Conservation (phyloP, 371 early-diverging fungal species). For the Mucor plumbeus region DNA sequence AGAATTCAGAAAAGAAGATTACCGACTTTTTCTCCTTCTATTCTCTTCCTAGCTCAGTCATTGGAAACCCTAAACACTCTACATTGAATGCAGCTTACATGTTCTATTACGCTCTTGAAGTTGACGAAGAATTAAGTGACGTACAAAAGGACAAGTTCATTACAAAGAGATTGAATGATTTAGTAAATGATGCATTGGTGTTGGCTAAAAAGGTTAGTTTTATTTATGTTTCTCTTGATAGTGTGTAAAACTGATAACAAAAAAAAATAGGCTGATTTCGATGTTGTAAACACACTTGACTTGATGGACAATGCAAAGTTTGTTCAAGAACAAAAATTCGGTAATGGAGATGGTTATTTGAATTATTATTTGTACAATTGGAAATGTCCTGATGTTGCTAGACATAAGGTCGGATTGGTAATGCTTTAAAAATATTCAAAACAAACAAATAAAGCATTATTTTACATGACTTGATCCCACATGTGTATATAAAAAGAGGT, state of each 20-base stretch:
- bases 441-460: slow-evolving; percentile 8
- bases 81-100: slow-evolving; percentile 91
- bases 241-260: neutral
- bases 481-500: too few species aligned
- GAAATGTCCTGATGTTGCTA: slow-evolving; percentile 70
- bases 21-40: slow-evolving; percentile 94
- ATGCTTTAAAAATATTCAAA: slow-evolving; percentile 64
- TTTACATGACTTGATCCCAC: too few species aligned
- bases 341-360: slow-evolving; percentile 90
- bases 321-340: slow-evolving; percentile 86
- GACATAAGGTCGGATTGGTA: slow-evolving; percentile 83
- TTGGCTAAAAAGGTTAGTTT: slow-evolving; percentile 70
- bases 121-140: slow-evolving; percentile 24
- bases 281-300: slow-evolving; percentile 93
- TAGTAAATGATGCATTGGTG: slow-evolving; percentile 81
- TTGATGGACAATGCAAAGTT: slow-evolving; percentile 83
- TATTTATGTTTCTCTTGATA: neutral
- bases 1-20: slow-evolving; percentile 67
- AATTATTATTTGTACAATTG: slow-evolving; percentile 98
- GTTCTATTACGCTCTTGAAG: slow-evolving; percentile 88
- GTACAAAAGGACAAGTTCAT: slow-evolving; percentile 50
- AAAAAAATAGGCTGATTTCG: slow-evolving; percentile 60
- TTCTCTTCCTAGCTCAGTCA: slow-evolving; percentile 87
- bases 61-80: slow-evolving; percentile 75
- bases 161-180: slow-evolving; percentile 56